Evolutionary conservation across 2,329 filamentous ascomycete genomes (phyloP).

Genomic region (Pseudogymnoascus sp.): DNA sequence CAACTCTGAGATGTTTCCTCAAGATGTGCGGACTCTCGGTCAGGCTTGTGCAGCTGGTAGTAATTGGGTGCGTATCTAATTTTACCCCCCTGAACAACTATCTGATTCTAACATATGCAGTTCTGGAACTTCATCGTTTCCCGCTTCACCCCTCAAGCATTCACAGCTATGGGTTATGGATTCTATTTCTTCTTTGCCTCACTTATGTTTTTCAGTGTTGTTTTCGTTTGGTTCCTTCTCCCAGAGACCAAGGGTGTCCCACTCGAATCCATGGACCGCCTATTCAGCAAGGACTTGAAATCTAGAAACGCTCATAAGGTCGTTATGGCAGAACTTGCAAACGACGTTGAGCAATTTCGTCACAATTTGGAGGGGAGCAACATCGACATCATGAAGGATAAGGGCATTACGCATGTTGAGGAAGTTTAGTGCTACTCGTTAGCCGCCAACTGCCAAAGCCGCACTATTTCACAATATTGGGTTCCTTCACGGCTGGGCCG

Average conservation of each 20-base stretch:
- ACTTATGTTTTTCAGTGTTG: slow-evolving; percentile 48
- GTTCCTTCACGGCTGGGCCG: not conserved
- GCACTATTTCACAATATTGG: not conserved
- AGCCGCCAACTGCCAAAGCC: not conserved
- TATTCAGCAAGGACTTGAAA: slow-evolving; percentile 39
- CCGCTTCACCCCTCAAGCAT: slow-evolving; percentile 61
- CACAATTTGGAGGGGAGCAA: slow-evolving; percentile 20
- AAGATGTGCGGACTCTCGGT: slow-evolving; percentile 59
- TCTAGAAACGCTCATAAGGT: slow-evolving; percentile 21
- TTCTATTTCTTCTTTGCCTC: slow-evolving; percentile 63
- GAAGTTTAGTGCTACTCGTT: slow-evolving; percentile 12
- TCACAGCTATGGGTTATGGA: slow-evolving; percentile 49
- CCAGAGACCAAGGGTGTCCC: slow-evolving; percentile 61
- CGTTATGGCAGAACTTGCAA: slow-evolving; percentile 21
- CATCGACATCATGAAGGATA: slow-evolving; percentile 19
- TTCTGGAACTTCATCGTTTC: slow-evolving; percentile 58
- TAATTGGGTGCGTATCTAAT: slow-evolving; percentile 51
- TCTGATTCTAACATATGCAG: not conserved
- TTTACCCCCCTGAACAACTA: not conserved
- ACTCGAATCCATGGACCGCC: slow-evolving; percentile 55
- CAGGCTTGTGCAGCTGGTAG: slow-evolving; percentile 64
- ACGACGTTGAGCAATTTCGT: slow-evolving; percentile 22
- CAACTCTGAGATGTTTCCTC: slow-evolving; percentile 68
- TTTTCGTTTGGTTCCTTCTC: slow-evolving; percentile 55
- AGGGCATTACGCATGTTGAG: slow-evolving; percentile 19